A percentile compares a stretch with the other conserved stretches of the same genome.
These are phyloP conservation scores for Stachybotrys chlorohalonatus DNA, from an alignment of 2,329 filamentous ascomycete genomes.

Conservation along the genomic window DNA sequence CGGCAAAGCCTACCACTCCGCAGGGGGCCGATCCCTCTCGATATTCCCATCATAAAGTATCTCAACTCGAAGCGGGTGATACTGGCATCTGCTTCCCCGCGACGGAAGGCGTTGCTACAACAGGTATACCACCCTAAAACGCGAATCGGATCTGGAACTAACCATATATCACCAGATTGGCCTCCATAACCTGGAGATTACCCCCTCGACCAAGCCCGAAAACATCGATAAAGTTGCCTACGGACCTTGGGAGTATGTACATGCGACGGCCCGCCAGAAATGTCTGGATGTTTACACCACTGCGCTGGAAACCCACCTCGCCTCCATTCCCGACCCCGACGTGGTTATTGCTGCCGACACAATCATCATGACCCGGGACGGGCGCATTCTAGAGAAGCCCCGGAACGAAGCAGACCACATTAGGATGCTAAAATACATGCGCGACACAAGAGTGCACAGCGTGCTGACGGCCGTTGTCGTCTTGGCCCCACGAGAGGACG, in stretches of 20 bases:
- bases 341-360: conserved; percentile 89
- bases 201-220: conserved; percentile 76
- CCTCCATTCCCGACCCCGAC: conserved; percentile 56
- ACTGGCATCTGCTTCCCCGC: conserved; percentile 81
- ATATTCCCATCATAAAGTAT: conserved; percentile 69
- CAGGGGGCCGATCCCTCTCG: conserved; percentile 55
- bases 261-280: conserved; percentile 78
- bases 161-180: conserved; percentile 49
- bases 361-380: conserved; percentile 67
- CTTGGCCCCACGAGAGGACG: conserved; percentile 75
- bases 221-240: conserved; percentile 68
- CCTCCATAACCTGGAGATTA: conserved; percentile 71
- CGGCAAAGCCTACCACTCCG: conserved; percentile 24
- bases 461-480: conserved; percentile 79
- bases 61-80: conserved; percentile 76
- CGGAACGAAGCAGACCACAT: conserved; percentile 72
- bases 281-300: conserved; percentile 60
- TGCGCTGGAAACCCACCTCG: conserved; percentile 31
- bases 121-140: conserved; percentile 36
- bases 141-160: neutral
- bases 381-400: conserved; percentile 86
- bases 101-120: conserved; percentile 71
- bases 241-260: conserved; percentile 82
- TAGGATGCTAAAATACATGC: conserved; percentile 70
- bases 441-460: conserved; percentile 69